Base-by-base conservation (phyloP, 495 filamentous ascomycete genomes). In the Emericellopsis terricola region DNA sequence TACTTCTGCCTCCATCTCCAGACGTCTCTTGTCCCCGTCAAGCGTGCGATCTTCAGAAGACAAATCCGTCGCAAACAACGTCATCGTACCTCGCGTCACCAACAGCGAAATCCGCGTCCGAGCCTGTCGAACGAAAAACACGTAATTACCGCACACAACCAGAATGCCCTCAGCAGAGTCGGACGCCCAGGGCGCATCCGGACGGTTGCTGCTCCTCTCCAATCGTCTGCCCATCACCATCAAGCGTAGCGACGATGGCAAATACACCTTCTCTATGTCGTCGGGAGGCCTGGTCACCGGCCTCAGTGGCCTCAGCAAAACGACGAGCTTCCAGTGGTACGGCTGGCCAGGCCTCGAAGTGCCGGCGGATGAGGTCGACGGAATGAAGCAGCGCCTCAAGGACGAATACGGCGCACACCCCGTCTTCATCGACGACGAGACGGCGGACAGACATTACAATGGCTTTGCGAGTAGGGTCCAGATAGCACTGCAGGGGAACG, bases 201-300 rank as follows among this genome's bases (percentile, higher is more conserved):
- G 59, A 43, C 57, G 64, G 29, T 64, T 96, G 28, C 76, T 94
- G 24, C 73, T 96, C 29, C 71, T 94, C 43, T 93, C 87, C 9
- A 96, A 96, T 41, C 79, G 89, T 29, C 68, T 94, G 8, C 87
- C 87, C 4, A 92, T 94, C 52, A 93, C 85, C 31, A 85, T 96
- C 55, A 94, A 92, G 58, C 73, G 82, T 39, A 74, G 74, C 21
- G 81, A 91, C 23, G 81, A 87, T 60, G 60, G 60, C 28, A 55
- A 55, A 33, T 96, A 92, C 56, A 68, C 74, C 41, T 91, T 93
- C 55, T 80, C 75, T 51, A 92, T 92, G 79, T 94, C 86, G 10
- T 94, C 87, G 5, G 87, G 87, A 36, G 87, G 87, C 10, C 68
- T 97, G 24, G 85, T 97, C 34, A 92, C 78, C 24, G 89, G 86